Base-by-base conservation (phyloP, 169 alveolate genomes). In the Babesia divergens region DNA sequence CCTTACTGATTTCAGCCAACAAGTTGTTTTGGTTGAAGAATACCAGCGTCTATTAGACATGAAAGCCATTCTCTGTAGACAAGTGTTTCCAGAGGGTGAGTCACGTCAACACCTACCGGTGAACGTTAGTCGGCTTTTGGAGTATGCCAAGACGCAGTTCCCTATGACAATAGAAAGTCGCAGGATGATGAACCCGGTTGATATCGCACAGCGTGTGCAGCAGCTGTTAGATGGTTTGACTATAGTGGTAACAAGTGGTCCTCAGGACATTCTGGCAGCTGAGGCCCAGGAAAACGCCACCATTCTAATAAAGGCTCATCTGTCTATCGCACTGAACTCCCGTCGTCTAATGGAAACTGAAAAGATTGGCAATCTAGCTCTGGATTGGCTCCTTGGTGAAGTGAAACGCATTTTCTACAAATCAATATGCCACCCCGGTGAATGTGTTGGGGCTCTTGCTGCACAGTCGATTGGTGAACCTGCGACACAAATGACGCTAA, bases 401-500 rank as follows among this genome's bases (percentile, higher is more conserved):
- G 96, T 98, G 55, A 94, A 94, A 71, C 92, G 95, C 11, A 95
- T 92, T 75, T 97, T 97, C 79, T 91, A 93, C 44, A 91, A 94
- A 68, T 93, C 99, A 7, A 90, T 96, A 38, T 98, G 96, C 18
- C 97, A 96, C 76, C 98, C 99, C 18, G 99, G 99, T 28, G 99
- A 98, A 65, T 94, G 97, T 90, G 98, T 97, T 29, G 99, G 99
- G 1, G 96, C 98, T 26, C 92, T 98, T 24, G 99, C 99, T 5
- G 99, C 99, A 5, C 99, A 98, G 85, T 95, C 99, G n/a, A 95
- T 98, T 31, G 99, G 99, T 53, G 99, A 98, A 75, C 99, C 99
- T 20, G 99, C 99, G 6, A 98, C 99, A 14, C 99, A 98, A 86
- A 98, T 98, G 99, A 98, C 99, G 18, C 90, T 98, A 53, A 98